Percentiles rank a stretch among this genome's conserved stretches.
These are phyloP conservation scores for Trypanosoma cruzi DNA, from an alignment of 208 protist species.

Conservation along the genomic window DNA sequence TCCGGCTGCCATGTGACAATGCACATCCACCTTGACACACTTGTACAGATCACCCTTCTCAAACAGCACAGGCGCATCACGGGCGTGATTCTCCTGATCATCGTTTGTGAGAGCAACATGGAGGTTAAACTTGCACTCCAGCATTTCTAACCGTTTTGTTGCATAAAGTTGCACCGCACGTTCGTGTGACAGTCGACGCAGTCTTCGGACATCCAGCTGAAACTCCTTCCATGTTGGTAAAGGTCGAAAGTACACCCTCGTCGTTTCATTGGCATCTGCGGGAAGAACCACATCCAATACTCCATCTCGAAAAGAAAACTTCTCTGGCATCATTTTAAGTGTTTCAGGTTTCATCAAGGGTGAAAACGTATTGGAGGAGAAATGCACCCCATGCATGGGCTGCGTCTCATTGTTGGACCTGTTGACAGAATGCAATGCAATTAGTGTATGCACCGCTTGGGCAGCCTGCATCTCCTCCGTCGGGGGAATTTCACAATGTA, in stretches of 20 bases:
- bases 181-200: conserved; percentile 52
- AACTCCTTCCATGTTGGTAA: conserved; percentile 70
- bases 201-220: conserved; percentile 49
- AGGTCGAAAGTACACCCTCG: conserved; percentile 22
- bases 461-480: background rate
- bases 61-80: background rate
- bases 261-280: conserved; percentile 5
- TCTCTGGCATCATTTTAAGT: conserved; percentile 5
- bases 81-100: conserved; percentile 49
- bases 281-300: conserved; percentile 37
- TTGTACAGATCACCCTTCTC: conserved; percentile 73
- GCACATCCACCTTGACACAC: conserved; percentile 86
- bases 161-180: conserved; percentile 66
- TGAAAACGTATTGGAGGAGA: conserved; percentile 5
- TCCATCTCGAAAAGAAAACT: conserved; percentile 28
- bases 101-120: conserved; percentile 80
- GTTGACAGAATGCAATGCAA: background rate
- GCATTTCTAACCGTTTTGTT: conserved; percentile 70
- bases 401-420: background rate
- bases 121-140: conserved; percentile 86
- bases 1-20: conserved; percentile 80
- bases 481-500: conserved; percentile 19
- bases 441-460: background rate
- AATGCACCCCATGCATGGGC: background rate
- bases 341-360: background rate